phyloP scores from a whole-genome alignment of 192 early-diverging fungal genomes.

The Backusella tuberculispora region DNA sequence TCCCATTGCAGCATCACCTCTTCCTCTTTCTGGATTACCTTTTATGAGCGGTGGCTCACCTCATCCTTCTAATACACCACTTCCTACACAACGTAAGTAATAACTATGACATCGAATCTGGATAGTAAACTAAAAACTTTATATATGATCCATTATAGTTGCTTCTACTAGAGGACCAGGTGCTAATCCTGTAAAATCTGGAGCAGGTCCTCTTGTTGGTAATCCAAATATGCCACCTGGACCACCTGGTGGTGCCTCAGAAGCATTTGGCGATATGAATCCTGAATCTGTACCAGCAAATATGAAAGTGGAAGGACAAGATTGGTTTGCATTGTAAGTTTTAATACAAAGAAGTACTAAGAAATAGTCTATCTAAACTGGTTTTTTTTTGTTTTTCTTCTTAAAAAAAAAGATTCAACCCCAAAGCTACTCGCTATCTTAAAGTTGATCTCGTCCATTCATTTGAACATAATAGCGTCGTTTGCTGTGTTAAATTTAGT shows the following conservation, averaged over 20 bases:
- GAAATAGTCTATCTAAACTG: too few relatives aligned
- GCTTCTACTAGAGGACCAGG: constrained; percentile 1
- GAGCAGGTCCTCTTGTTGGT: neutral
- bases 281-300: constrained; percentile 74
- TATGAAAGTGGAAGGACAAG: constrained; percentile 76
- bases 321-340: constrained; percentile 86
- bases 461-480: constrained; percentile 74
- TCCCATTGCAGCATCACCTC: constrained; percentile 15
- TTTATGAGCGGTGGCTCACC: constrained; percentile 21
- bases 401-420: constrained; percentile 57
- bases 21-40: constrained; percentile 11
- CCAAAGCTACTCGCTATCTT: constrained; percentile 61
- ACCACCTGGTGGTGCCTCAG: neutral
- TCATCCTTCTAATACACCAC: constrained; percentile 19
- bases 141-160: neutral
- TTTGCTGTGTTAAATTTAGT: constrained; percentile 97
- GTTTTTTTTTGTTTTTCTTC: neutral
- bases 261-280: constrained; percentile 71
- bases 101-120: neutral
- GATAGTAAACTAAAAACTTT: neutral
- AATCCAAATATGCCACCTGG: neutral
- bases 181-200: constrained; percentile 6
- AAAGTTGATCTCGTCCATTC: constrained; percentile 68
- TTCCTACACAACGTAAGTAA: constrained; percentile 22
- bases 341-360: neutral